Evolutionary conservation across 768 basidiomycete genomes (phyloP).

Genomic region (Serendipita sp.): DNA sequence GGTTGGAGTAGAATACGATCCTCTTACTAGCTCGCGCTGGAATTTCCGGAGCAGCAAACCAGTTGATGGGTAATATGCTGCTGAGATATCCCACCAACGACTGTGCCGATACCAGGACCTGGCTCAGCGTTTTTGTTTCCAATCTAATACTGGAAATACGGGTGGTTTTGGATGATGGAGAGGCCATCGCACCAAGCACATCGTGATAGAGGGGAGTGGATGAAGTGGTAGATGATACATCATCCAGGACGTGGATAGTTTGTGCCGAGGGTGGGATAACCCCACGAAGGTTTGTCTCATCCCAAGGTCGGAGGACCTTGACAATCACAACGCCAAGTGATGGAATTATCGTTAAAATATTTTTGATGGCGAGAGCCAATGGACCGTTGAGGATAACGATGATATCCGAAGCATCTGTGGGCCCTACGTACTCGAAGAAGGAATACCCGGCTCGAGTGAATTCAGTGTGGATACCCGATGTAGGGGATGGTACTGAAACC

Average conservation of each 20-base stretch:
- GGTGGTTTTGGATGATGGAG: constrained; percentile 19
- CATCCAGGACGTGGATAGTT: constrained; percentile 59
- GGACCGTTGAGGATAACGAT: constrained; percentile 64
- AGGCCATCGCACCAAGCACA: constrained; percentile 28
- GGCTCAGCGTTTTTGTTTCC: not conserved
- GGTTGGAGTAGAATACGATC: constrained; percentile 44
- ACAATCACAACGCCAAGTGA: constrained; percentile 55
- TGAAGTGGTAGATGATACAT: constrained; percentile 44
- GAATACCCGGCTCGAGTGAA: constrained; percentile 44
- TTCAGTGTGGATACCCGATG: constrained; percentile 28
- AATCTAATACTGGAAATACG: not conserved
- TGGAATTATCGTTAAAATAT: constrained; percentile 25
- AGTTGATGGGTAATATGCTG: constrained; percentile 1
- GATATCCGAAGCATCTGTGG: constrained; percentile 41
- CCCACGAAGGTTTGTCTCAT: constrained; percentile 41
- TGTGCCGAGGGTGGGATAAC: constrained; percentile 43
- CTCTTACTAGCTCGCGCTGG: constrained; percentile 25
- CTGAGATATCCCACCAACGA: constrained; percentile 2
- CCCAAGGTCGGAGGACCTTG: constrained; percentile 75
- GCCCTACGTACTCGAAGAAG: constrained; percentile 65
- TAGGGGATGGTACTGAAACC: constrained; percentile 21
- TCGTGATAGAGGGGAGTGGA: constrained; percentile 58
- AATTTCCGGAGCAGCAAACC: not conserved
- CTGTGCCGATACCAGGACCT: not conserved
- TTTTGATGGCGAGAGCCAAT: constrained; percentile 46